phyloP scores from a whole-genome alignment of 1,284 basidiomycete genomes.

The Tranzscheliella williamsii region DNA sequence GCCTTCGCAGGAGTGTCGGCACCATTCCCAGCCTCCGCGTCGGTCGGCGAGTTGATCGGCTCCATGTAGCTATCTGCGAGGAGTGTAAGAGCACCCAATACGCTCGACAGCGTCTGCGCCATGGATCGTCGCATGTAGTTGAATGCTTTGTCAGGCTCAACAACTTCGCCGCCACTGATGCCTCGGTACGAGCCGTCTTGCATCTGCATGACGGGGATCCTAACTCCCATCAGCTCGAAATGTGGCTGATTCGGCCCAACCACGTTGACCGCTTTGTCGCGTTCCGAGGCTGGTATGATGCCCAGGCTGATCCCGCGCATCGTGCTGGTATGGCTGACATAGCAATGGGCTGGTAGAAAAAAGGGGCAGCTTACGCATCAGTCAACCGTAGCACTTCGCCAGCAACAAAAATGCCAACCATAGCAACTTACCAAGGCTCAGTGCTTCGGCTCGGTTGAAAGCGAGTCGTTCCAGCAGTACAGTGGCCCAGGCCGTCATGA shows the following conservation, averaged over 20 bases:
- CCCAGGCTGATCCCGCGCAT: constrained; percentile 32
- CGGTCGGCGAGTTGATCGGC: not conserved
- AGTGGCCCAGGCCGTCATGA: constrained; percentile 91
- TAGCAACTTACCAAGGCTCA: too few species aligned
- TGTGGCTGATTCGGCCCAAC: constrained; percentile 81
- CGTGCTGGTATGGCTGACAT: constrained; percentile 81
- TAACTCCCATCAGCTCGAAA: constrained; percentile 83
- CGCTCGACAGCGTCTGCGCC: constrained; percentile 52
- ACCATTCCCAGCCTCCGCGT: not conserved
- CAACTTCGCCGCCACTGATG: constrained; percentile 73
- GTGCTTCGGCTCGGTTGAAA: constrained; percentile 81
- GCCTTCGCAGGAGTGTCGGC: not conserved
- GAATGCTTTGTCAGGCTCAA: constrained; percentile 68
- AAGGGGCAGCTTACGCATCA: too few species aligned
- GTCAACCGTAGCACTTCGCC: too few species aligned
- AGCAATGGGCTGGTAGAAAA: constrained; percentile 84
- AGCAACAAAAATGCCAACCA: too few species aligned
- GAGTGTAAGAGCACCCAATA: constrained; percentile 52
- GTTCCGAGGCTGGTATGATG: constrained; percentile 19
- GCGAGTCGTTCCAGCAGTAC: constrained; percentile 81
- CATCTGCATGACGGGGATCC: constrained; percentile 82
- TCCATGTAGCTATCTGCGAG: constrained; percentile 54
- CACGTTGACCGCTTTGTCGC: constrained; percentile 63
- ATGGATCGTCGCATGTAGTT: constrained; percentile 52
- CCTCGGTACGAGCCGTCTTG: constrained; percentile 77